Evolutionary conservation across 2,329 filamentous ascomycete genomes (phyloP).

Genomic region (Rugonectria rugulosa): DNA sequence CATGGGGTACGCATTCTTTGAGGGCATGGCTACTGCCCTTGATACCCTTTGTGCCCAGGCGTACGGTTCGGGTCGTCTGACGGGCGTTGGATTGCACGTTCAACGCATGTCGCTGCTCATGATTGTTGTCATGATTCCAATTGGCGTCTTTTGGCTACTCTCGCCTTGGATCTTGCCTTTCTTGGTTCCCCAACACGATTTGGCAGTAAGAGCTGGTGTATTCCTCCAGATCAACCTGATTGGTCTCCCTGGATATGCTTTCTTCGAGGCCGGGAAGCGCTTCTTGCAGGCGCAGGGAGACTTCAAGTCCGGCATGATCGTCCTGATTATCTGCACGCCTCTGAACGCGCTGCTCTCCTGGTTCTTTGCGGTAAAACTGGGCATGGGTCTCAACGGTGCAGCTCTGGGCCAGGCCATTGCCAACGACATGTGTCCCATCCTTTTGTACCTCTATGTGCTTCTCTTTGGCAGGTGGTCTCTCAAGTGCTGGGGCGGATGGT

Average conservation of each 20-base stretch:
- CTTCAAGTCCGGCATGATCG: slow-evolving; percentile 56
- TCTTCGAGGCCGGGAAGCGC: slow-evolving; percentile 61
- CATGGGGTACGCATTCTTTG: slow-evolving; percentile 54
- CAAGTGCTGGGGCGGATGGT: slow-evolving; percentile 50
- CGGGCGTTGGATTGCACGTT: slow-evolving; percentile 59
- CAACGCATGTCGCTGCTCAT: slow-evolving; percentile 61
- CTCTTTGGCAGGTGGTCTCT: slow-evolving; percentile 45
- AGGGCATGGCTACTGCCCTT: slow-evolving; percentile 37
- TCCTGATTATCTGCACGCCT: slow-evolving; percentile 56
- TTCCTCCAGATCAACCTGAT: slow-evolving; percentile 58
- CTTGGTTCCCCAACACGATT: slow-evolving; percentile 55
- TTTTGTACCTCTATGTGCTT: slow-evolving; percentile 55
- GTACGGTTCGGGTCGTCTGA: slow-evolving; percentile 49
- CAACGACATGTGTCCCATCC: slow-evolving; percentile 55
- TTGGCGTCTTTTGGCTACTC: slow-evolving; percentile 56
- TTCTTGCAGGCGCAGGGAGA: slow-evolving; percentile 63
- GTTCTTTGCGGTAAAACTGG: slow-evolving; percentile 52
- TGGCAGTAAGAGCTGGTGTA: slow-evolving; percentile 57
- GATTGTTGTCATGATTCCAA: slow-evolving; percentile 54
- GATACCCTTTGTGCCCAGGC: slow-evolving; percentile 37
- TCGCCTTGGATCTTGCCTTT: slow-evolving; percentile 55
- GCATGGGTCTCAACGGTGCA: slow-evolving; percentile 58
- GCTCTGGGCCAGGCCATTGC: slow-evolving; percentile 57
- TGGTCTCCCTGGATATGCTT: slow-evolving; percentile 60
- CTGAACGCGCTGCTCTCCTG: slow-evolving; percentile 59